Evolutionary conservation across 176 grass and related monocot species (phyloP).

Genomic region (Triticum monococcum): DNA sequence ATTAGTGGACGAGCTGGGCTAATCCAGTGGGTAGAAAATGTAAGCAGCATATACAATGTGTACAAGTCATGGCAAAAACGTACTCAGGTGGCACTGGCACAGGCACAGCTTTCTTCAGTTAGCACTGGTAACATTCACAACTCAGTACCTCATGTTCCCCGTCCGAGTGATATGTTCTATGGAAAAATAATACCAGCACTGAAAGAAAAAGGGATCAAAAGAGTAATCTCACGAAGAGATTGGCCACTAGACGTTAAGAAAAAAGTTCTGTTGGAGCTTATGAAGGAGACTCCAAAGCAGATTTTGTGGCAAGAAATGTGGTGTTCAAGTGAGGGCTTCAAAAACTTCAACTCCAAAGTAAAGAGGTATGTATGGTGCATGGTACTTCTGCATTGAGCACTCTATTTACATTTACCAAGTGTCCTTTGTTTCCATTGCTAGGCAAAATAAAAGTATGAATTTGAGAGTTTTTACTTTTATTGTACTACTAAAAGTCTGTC

Average conservation of each 20-base stretch:
- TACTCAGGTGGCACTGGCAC: conserved; percentile 67
- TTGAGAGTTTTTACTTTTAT: background rate
- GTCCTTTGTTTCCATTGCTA: conserved; percentile 15
- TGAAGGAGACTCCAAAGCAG: conserved; percentile 90
- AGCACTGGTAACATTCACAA: conserved; percentile 57
- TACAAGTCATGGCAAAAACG: conserved; percentile 96
- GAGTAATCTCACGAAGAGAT: conserved; percentile 95
- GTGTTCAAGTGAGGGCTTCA: conserved; percentile 97
- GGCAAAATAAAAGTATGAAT: conserved; percentile 19
- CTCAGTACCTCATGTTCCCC: conserved; percentile 70
- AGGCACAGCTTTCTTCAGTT: conserved; percentile 68
- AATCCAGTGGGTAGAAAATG: conserved; percentile 97
- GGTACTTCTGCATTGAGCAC: conserved; percentile 19
- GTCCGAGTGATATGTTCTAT: conserved; percentile 98
- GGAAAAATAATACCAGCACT: conserved; percentile 99
- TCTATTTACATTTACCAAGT: conserved; percentile 9
- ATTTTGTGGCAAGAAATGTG: conserved; percentile 97
- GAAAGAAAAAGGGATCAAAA: conserved; percentile 99
- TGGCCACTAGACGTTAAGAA: conserved; percentile 97
- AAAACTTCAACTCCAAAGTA: conserved; percentile 82
- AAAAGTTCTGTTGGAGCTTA: conserved; percentile 93
- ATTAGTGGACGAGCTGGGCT: conserved; percentile 89
- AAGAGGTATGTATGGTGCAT: conserved; percentile 64
- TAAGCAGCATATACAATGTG: conserved; percentile 94
- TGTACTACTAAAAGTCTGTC: background rate